Percentiles rank a stretch among this genome's conserved stretches.
Conservation (phyloP, 768 basidiomycete genomes). For the Leccinum boreale region DNA sequence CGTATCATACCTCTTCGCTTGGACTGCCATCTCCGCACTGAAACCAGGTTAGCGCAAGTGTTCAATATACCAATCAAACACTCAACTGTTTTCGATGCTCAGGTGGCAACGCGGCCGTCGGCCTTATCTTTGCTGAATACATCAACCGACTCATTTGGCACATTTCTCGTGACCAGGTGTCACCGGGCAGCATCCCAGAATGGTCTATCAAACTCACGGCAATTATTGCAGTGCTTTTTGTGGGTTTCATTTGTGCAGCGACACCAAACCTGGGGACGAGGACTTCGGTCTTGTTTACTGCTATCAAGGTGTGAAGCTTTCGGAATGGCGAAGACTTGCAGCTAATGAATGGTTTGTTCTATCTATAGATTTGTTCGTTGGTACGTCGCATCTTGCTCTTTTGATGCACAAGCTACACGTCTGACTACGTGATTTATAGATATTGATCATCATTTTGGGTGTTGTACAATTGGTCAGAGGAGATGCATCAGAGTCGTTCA, state of each 20-base stretch:
- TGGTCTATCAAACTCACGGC: conserved; percentile 93
- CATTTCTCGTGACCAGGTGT: conserved; percentile 62
- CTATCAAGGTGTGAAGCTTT: conserved; percentile 61
- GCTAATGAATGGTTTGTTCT: not conserved
- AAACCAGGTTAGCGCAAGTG: conserved; percentile 60
- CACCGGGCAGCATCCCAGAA: conserved; percentile 77
- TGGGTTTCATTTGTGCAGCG: conserved; percentile 76
- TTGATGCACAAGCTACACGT: not conserved
- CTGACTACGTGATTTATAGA: conserved; percentile 33
- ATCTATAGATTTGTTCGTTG: conserved; percentile 55
- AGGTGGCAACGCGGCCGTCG: conserved; percentile 81
- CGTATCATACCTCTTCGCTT: conserved; percentile 88
- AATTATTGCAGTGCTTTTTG: conserved; percentile 61
- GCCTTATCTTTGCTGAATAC: conserved; percentile 90
- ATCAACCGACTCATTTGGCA: conserved; percentile 87
- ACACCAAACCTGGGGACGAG: conserved; percentile 76
- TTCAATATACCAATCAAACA: not conserved
- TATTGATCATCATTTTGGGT: conserved; percentile 75
- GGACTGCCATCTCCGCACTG: conserved; percentile 88
- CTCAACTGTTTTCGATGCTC: conserved; percentile 5
- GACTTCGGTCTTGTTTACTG: conserved; percentile 83
- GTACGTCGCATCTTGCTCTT: conserved; percentile 39
- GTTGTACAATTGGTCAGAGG: conserved; percentile 73
- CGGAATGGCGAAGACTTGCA: not conserved
- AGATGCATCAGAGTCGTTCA: conserved; percentile 64